These are phyloP conservation scores for Aspergillus asperescens DNA, from an alignment of 495 filamentous ascomycete species.

Conservation along the genomic window DNA sequence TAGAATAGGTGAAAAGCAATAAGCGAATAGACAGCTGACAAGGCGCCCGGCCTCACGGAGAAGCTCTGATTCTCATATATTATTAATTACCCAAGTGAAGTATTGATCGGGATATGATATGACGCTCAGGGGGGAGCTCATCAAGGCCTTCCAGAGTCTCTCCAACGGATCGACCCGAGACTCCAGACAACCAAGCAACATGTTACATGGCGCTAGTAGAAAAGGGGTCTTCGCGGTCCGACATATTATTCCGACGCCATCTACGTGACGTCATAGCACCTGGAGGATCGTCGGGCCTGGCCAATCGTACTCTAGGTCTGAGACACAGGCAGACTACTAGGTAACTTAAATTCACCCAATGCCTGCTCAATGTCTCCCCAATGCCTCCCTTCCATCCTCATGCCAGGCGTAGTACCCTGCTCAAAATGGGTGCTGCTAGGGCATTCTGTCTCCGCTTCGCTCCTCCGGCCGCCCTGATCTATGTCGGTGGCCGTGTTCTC, in stretches of 20 bases:
- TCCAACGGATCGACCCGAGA: neutral
- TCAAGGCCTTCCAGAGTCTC: no score
- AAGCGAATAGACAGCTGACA: constrained; percentile 6
- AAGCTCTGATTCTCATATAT: constrained; percentile 5
- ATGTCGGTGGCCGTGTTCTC: constrained; percentile 20
- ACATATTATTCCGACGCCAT: constrained; percentile 2
- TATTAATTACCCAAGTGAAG: neutral
- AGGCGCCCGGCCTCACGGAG: constrained; percentile 26
- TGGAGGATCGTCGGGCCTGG: no score
- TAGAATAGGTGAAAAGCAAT: neutral
- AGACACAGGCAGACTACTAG: no score
- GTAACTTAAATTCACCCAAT: neutral
- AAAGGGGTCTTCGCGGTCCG: constrained; percentile 19
- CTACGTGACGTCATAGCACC: no score
- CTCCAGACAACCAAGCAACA: constrained; percentile 3
- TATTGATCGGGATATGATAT: neutral
- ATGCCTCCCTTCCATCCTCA: constrained; percentile 52
- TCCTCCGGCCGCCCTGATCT: constrained; percentile 35
- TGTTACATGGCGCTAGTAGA: constrained; percentile 31
- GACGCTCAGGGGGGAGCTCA: neutral
- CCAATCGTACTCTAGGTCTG: no score
- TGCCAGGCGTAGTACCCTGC: constrained; percentile 41
- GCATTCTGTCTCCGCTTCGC: constrained; percentile 32
- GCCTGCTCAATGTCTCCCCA: constrained; percentile 24
- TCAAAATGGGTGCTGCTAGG: constrained; percentile 31